phyloP scores from a whole-genome alignment of 225 moss, liverwort and hornwort genomes.

The Lunularia cruciata region DNA sequence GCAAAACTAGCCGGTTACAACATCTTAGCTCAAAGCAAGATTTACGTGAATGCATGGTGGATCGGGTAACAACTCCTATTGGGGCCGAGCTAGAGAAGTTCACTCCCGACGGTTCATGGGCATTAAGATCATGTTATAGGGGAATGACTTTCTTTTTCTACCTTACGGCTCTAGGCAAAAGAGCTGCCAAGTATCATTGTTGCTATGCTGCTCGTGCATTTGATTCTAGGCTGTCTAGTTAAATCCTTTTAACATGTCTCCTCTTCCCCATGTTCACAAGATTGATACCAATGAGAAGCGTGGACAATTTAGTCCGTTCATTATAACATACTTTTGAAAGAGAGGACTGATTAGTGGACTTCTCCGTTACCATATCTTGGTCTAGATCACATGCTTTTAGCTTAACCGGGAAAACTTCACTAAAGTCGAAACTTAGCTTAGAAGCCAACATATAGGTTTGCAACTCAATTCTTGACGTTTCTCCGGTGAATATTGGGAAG shows the following conservation, averaged over 20 bases:
- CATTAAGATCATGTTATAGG: conserved; percentile 10
- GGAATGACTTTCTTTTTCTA: conserved; percentile 40
- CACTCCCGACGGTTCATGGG: conserved; percentile 48
- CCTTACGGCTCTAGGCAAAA: conserved; percentile 43
- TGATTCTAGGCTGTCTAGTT: conserved; percentile 46
- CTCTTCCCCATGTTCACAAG: conserved; percentile 38
- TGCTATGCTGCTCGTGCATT: conserved; percentile 41
- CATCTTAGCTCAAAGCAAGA: conserved; percentile 54
- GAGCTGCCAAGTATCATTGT: conserved; percentile 45
- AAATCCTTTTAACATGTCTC: conserved; percentile 39
- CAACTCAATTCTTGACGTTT: no score
- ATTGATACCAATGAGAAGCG: conserved; percentile 39
- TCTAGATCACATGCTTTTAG: no score
- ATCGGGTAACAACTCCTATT: conserved; percentile 45
- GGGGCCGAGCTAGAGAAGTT: conserved; percentile 43
- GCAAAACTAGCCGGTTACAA: conserved; percentile 47
- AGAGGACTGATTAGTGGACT: conserved; percentile 13
- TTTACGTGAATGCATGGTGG: conserved; percentile 45
- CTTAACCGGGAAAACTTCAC: no score
- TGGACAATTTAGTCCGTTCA: conserved; percentile 25
- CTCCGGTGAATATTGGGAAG: no score
- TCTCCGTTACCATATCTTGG: no score
- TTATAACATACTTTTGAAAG: conserved; percentile 19
- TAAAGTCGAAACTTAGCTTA: no score
- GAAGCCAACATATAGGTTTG: no score